Percentiles rank a stretch among this genome's conserved stretches.
These are phyloP conservation scores for Saccharomyces hybrid DNA, from an alignment of 1,139 yeast species.

Conservation along the genomic window DNA sequence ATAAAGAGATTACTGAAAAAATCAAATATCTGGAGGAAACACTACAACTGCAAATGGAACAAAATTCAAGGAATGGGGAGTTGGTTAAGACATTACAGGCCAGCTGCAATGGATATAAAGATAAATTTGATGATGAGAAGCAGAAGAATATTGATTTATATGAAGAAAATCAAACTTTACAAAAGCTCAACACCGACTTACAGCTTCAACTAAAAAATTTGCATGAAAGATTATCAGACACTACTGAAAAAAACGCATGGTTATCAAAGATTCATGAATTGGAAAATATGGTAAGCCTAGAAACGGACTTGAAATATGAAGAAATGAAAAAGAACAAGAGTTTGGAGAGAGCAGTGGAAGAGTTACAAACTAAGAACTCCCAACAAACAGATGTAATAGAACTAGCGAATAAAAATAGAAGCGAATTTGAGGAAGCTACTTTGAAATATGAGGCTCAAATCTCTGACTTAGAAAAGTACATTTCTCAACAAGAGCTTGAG, in stretches of 20 bases:
- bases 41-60: conserved; percentile 28
- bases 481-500: conserved; percentile 32
- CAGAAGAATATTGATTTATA: conserved; percentile 31
- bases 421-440: conserved; percentile 34
- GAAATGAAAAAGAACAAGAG: conserved; percentile 32
- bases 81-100: conserved; percentile 32
- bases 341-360: conserved; percentile 34
- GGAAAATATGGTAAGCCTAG: conserved; percentile 30
- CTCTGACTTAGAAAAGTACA: conserved; percentile 32
- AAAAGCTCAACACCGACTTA: conserved; percentile 33
- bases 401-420: conserved; percentile 34
- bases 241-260: conserved; percentile 39
- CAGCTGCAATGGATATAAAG: conserved; percentile 27
- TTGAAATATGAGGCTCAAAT: conserved; percentile 28
- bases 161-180: conserved; percentile 34
- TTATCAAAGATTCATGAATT: conserved; percentile 30
- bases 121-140: conserved; percentile 31
- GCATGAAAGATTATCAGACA: conserved; percentile 33
- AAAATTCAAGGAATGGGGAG: conserved; percentile 31
- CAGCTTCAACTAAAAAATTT: conserved; percentile 31
- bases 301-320: conserved; percentile 31
- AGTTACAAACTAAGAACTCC: conserved; percentile 25
- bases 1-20: conserved; percentile 35
- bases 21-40: conserved; percentile 29
- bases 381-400: conserved; percentile 23